Conservation (phyloP, 306 rosid species). For the Potentilla sterilis region DNA sequence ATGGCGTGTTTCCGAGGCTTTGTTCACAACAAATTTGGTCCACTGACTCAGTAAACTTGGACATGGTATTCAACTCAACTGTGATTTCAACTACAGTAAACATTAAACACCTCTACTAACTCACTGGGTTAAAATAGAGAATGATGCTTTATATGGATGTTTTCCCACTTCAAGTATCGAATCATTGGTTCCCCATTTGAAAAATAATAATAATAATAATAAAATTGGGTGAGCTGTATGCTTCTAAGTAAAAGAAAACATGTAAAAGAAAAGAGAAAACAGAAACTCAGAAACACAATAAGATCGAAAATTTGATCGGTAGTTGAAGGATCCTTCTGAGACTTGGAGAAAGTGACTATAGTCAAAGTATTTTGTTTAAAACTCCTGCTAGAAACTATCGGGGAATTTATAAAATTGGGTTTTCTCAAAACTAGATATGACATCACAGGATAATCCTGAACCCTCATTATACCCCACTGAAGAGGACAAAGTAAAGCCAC, state of each 20-base stretch:
- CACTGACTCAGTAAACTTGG: no score
- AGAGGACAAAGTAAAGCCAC: background rate
- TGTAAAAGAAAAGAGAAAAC: background rate
- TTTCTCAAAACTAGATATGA: background rate
- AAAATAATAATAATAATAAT: no score
- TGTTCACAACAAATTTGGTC: background rate
- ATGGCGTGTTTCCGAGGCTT: background rate
- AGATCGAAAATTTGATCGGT: background rate
- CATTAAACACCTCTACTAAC: background rate
- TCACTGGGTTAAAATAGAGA: background rate
- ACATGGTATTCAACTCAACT: no score
- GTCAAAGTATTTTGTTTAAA: background rate
- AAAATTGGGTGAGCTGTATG: background rate
- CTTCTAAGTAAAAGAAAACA: background rate
- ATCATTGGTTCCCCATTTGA: background rate
- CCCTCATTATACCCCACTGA: background rate
- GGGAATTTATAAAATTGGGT: background rate
- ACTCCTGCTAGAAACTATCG: background rate
- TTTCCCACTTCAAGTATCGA: background rate
- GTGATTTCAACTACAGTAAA: background rate
- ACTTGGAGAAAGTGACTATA: background rate
- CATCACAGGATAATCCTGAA: conserved; percentile 4
- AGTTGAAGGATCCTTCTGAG: background rate
- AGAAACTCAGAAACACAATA: background rate
- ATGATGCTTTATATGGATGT: background rate